Base-by-base conservation (phyloP, 2,329 filamentous ascomycete genomes). In the Pseudogymnoascus sp. region DNA sequence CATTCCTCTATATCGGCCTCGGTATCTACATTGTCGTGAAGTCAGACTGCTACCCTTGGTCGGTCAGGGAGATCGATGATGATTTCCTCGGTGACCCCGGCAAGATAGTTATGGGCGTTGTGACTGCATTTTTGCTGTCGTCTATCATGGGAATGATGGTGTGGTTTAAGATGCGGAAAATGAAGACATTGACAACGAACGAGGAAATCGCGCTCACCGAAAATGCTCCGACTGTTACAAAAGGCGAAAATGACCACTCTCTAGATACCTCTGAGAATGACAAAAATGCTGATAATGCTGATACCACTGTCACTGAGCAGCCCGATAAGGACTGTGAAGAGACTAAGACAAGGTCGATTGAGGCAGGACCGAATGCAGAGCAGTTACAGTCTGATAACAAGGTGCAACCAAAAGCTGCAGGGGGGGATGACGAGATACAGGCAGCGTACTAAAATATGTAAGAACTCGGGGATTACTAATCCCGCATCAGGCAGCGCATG, bases 11-110 rank as follows among this genome's bases (percentile, higher is more conserved):
- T 65, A 63, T 73, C 14, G 73, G 73, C 11, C 67, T 75, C 6
- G 71, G 73, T 33, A 67, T 71, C 12, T 74, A 70, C 63, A 74
- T 75, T 63, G 65, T 72, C 44, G 67, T 72, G 65, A 71, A 73
- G 62, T 74, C 73, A 10, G 38, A 67, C 5, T 73, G 70, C 65
- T 75, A 73, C 63, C 72, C 72, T 12, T 75, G 73, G 73, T 69
- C 71, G 11, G 70, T 73, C n/a, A 64, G 70, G 44, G 66, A 69
- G 14, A 73, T 75, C 53, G 66, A 73, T 63, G 64, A 69, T 65
- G 60, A 68, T 28, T 68, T 69, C 31, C 67, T 73, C 12, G 14
- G 44, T 23, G 7, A 28, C 21, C 44, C 44, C 14, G 44, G 44
- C 6, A 50, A 50, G 25, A 50, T 50, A 25, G 23, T 50, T 25